phyloP scores from a whole-genome alignment of 2,329 filamentous ascomycete genomes.

The Cadophora malorum region DNA sequence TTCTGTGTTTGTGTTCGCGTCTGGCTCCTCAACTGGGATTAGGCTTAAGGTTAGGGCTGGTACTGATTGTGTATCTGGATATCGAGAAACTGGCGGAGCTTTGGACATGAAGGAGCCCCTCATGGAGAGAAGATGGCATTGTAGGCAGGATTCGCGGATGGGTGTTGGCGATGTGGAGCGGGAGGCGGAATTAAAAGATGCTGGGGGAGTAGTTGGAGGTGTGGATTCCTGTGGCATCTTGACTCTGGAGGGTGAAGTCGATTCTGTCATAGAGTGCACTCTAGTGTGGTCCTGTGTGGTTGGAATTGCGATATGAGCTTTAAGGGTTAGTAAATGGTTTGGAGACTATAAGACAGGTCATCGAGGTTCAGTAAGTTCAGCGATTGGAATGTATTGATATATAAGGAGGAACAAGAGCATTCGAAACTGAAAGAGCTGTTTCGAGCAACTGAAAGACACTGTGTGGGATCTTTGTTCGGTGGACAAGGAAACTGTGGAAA shows the following conservation, averaged over 20 bases:
- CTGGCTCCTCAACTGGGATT: too few species aligned
- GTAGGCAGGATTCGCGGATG: constrained; percentile 19
- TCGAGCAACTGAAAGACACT: neutral
- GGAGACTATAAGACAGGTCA: too few species aligned
- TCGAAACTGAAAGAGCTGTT: neutral
- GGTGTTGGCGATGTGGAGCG: neutral
- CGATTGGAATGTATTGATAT: too few species aligned
- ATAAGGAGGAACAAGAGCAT: too few species aligned
- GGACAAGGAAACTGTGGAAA: neutral
- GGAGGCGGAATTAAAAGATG: neutral
- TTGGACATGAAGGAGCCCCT: constrained; percentile 12
- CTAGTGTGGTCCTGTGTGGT: neutral
- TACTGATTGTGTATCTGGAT: neutral
- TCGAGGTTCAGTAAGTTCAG: too few species aligned
- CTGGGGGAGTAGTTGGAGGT: neutral
- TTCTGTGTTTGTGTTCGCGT: neutral
- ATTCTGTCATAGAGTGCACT: neutral
- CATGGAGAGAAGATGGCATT: constrained; percentile 17
- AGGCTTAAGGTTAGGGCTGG: neutral
- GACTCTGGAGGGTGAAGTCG: neutral
- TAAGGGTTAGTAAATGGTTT: too few species aligned
- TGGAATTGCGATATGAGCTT: too few species aligned
- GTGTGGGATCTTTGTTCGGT: neutral
- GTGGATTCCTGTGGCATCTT: neutral
- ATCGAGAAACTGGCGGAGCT: neutral